These are phyloP conservation scores for Fusarium camptoceras DNA, from an alignment of 2,329 filamentous ascomycete species.

Conservation along the genomic window DNA sequence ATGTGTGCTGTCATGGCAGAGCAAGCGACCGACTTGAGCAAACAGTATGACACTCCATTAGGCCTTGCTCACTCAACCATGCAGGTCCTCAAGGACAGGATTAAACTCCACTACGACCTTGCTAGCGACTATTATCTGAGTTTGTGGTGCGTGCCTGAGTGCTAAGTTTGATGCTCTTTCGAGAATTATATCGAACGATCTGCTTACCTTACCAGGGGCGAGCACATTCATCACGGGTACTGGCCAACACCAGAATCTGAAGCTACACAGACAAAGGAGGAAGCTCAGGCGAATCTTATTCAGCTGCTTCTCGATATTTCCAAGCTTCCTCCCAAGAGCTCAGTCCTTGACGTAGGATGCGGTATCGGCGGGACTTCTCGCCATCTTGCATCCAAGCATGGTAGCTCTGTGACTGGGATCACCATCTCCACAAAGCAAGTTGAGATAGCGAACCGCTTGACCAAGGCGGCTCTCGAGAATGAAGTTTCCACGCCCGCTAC, in stretches of 20 bases:
- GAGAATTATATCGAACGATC: background rate
- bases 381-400: slow-evolving; percentile 63
- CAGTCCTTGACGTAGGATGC: slow-evolving; percentile 69
- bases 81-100: slow-evolving; percentile 66
- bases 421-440: slow-evolving; percentile 71
- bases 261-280: slow-evolving; percentile 65
- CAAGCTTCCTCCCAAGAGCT: slow-evolving; percentile 39
- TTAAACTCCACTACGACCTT: slow-evolving; percentile 71
- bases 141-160: slow-evolving; percentile 63
- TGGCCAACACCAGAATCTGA: slow-evolving; percentile 61
- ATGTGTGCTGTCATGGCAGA: slow-evolving; percentile 27
- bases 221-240: slow-evolving; percentile 73
- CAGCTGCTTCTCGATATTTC: slow-evolving; percentile 61
- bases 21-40: slow-evolving; percentile 54
- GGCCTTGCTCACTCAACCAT: slow-evolving; percentile 60
- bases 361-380: slow-evolving; percentile 70
- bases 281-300: slow-evolving; percentile 68
- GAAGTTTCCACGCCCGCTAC: slow-evolving; percentile 30
- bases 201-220: slow-evolving; percentile 59
- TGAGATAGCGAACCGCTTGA: slow-evolving; percentile 66
- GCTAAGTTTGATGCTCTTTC: background rate
- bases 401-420: slow-evolving; percentile 67
- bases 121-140: slow-evolving; percentile 72
- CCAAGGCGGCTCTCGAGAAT: slow-evolving; percentile 46
- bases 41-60: slow-evolving; percentile 59